A percentile compares a stretch with the other conserved stretches of the same genome.
These are phyloP conservation scores for Phoma sp. DNA, from an alignment of 2,329 filamentous ascomycete genomes.

Conservation along the genomic window DNA sequence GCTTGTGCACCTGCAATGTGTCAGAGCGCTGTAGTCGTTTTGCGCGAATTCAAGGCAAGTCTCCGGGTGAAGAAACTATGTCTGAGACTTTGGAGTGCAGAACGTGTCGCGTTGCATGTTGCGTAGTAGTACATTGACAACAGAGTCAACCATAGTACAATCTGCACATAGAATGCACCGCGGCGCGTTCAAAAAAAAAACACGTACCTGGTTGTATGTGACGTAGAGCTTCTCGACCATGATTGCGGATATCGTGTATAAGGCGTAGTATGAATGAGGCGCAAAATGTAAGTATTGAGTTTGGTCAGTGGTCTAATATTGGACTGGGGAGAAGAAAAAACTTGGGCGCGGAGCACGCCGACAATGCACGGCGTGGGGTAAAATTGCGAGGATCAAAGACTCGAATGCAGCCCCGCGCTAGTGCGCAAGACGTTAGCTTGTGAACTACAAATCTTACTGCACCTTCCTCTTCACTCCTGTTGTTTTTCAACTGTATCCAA, in stretches of 20 bases:
- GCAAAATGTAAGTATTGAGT: constrained; percentile 2
- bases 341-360: constrained; percentile 13
- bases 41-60: not conserved
- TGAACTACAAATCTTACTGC: not conserved
- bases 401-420: constrained; percentile 8
- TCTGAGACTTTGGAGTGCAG: too few species aligned
- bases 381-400: constrained; percentile 1
- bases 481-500: not conserved
- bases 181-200: not conserved
- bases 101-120: not conserved
- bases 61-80: too few species aligned
- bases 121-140: not conserved
- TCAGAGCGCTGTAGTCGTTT: constrained; percentile 2
- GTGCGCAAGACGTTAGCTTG: constrained; percentile 6
- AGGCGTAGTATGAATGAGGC: not conserved
- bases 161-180: not conserved
- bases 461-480: not conserved
- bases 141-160: constrained; percentile 1
- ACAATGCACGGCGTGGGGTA: constrained; percentile 14
- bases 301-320: constrained; percentile 11
- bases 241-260: constrained; percentile 20
- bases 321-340: constrained; percentile 8
- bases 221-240: constrained; percentile 54
- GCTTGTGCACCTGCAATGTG: constrained; percentile 81
- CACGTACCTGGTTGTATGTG: constrained; percentile 52